Base-by-base conservation (phyloP, 176 grass and related monocot species). In the Musa acuminata region DNA sequence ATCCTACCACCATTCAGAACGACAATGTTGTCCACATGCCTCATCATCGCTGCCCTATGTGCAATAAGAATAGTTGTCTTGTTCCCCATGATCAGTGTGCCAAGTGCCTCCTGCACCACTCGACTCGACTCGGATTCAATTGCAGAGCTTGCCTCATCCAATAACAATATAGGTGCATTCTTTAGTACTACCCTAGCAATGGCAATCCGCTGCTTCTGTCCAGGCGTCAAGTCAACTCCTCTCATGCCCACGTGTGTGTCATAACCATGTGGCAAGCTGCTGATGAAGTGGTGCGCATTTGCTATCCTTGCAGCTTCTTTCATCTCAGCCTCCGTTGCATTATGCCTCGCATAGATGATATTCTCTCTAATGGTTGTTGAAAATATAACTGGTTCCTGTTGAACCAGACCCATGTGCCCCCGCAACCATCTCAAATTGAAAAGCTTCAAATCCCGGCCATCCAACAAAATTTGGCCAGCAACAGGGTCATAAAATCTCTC, bases 51-150 rank as follows among this genome's bases (percentile, higher is more conserved):
- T 24, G 89, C 88, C 70, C 96, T 88, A 82, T 99, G 96, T 0
- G 96, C 96, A 75, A 99, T 99, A 53, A 99, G 86, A 88, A 99
- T 91, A 10, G 96, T 99, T 11, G 96, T 99, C 83, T 99, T 99
- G 82, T 99, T 99, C 60, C 96, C 96, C 96, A 99, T 99, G 22
- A 93, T 88, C 72, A 99, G 85, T 48, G 91, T 99, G 73, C 94
- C 96, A 1, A 99, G 90, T 76, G 96, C 91, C 89, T 99, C 96
- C 60, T 99, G 96, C 59, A 99, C 96, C 35, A 94, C 96, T 76
- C 96, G 75, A 79, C 96, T 99, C 22, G 96, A 99, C 79, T 99
- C 96, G 17, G 90, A 94, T 72, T 99, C 96, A 0, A 99, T 95
- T 4, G 88, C 86, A 68, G 90, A 94, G 74, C 96, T 99, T 70